Evolutionary conservation across 2,329 filamentous ascomycete species (phyloP), one percentile per base, ranked within the genome.

Genomic region (Coleophoma eucalyptorum): DNA sequence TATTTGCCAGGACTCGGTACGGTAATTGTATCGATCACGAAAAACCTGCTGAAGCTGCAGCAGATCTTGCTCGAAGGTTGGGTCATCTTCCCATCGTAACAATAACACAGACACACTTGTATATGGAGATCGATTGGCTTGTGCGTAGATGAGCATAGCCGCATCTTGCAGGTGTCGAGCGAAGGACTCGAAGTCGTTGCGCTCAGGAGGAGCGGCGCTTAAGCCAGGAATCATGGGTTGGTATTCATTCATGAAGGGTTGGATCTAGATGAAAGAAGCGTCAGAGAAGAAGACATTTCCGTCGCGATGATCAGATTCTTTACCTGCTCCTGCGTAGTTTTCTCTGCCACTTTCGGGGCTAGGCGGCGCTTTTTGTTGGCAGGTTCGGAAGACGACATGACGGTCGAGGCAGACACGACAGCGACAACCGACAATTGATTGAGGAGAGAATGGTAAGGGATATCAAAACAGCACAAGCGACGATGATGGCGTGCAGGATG

Each of bases 111-210:
- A 84, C 13, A 82, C 81, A 50, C 75, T 76, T 16, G 70, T 74
- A 57, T 86, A 84, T 20, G 76, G 75, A 3, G 75, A 73, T 51
- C 74, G 76, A 61, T 84, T 79, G 43, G 79, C 80, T 67, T 84
- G 81, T 55, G 79, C 76, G 63, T 84, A 80, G 58, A 86, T 84
- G 60, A 84, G 72, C 77, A 84, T 84, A 56, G 83, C 82, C 46
- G 82, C 83, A 75, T 86, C 83, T 63, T 86, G 83, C 42, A 86
- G 75, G 69, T 86, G 83, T 43, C 82, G 77, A 53, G 82, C 83
- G 63, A 86, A 86, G 48, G 80, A 77, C 66, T 86, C 83, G 67
- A 86, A 86, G 60, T 85, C 81, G 67, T 57, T 62, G 47, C 64
- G 61, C 52, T 67, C 65, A 53, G 63, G 59, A 46, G 64, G 62